Conservation (phyloP, 148 eudicot genomes). For the Heliosperma pusillum region DNA sequence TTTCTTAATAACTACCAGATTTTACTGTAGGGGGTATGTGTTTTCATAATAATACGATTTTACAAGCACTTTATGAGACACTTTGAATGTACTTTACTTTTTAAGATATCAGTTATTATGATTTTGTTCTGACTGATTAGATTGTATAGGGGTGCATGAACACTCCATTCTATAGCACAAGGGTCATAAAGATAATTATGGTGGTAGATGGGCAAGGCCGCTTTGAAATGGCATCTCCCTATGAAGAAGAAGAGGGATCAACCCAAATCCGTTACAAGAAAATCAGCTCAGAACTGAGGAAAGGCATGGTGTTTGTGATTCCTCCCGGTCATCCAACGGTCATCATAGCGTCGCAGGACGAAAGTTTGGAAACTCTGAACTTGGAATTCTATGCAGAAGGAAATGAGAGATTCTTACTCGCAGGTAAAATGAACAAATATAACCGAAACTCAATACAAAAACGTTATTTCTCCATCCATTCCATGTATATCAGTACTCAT, state of each 20-base stretch:
- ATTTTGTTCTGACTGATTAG: background rate
- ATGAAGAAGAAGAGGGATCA: constrained; percentile 19
- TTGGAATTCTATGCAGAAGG: constrained; percentile 49
- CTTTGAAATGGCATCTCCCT: constrained; percentile 69
- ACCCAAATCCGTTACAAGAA: constrained; percentile 40
- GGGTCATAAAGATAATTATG: constrained; percentile 49
- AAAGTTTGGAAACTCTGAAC: constrained; percentile 47
- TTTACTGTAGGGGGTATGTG: too few relatives aligned
- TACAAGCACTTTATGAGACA: too few relatives aligned
- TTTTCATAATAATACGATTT: too few relatives aligned
- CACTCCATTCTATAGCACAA: constrained; percentile 54
- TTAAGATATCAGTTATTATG: too few relatives aligned
- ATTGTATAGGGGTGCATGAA: constrained; percentile 50
- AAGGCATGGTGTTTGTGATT: constrained; percentile 49
- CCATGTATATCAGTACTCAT: constrained; percentile 12
- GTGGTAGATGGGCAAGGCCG: constrained; percentile 59
- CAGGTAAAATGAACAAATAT: constrained; percentile 30
- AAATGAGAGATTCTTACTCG: constrained; percentile 34
- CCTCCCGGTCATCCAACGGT: constrained; percentile 76
- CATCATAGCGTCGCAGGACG: constrained; percentile 46
- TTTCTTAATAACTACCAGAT: too few relatives aligned
- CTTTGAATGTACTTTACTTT: too few relatives aligned
- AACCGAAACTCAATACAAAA: background rate
- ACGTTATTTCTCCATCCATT: constrained; percentile 5
- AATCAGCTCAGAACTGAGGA: constrained; percentile 38